These are phyloP conservation scores for Psilocybe subaeruginosa DNA, from an alignment of 768 basidiomycete genomes.

Conservation along the genomic window DNA sequence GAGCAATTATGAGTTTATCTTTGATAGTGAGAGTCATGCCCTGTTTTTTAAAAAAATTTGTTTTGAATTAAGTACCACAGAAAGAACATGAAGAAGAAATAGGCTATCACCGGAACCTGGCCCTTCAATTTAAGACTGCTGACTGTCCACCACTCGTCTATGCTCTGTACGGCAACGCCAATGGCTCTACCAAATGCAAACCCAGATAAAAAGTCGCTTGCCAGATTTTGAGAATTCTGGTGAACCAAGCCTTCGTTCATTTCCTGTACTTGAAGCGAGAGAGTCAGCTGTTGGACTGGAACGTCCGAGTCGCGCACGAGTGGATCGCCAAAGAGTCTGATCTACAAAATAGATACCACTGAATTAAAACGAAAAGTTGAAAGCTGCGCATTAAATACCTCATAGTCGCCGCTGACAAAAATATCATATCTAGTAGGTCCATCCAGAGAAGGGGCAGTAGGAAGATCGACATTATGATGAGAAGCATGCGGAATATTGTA, in stretches of 20 bases:
- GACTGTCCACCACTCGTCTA: constrained; percentile 60
- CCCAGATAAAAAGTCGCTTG: constrained; percentile 75
- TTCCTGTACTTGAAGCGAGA: constrained; percentile 48
- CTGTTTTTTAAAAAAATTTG: constrained; percentile 14
- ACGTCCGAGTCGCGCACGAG: constrained; percentile 35
- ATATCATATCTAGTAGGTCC: constrained; percentile 62
- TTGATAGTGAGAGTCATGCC: constrained; percentile 32
- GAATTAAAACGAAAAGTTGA: background rate
- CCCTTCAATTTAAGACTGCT: constrained; percentile 21
- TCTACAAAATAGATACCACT: constrained; percentile 40
- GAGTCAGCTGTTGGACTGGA: constrained; percentile 60
- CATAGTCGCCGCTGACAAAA: constrained; percentile 82
- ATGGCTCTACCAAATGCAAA: constrained; percentile 72
- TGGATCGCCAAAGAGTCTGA: constrained; percentile 85
- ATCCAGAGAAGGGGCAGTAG: constrained; percentile 41
- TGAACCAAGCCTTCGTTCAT: constrained; percentile 34
- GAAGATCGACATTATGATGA: constrained; percentile 52
- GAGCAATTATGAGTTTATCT: constrained; percentile 46
- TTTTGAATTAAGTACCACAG: constrained; percentile 4
- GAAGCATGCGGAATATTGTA: constrained; percentile 65
- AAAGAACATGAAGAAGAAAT: background rate
- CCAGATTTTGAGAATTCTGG: constrained; percentile 54
- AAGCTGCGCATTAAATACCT: constrained; percentile 45
- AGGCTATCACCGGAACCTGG: constrained; percentile 17
- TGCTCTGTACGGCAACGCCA: constrained; percentile 64